These are phyloP conservation scores for Paralagenidium karlingii DNA, from an alignment of 352 stramenopile genomes.

Conservation along the genomic window DNA sequence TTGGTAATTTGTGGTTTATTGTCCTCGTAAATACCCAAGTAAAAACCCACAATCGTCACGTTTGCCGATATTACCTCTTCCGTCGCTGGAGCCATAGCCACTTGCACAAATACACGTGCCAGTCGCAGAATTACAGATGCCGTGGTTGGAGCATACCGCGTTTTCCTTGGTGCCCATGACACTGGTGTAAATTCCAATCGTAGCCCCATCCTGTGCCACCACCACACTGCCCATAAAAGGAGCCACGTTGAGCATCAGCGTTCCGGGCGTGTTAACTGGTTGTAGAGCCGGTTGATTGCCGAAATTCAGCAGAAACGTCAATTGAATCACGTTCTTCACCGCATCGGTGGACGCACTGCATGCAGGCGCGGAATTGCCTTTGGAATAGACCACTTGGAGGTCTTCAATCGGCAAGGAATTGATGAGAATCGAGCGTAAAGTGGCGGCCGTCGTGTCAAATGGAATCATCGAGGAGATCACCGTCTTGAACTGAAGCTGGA, in stretches of 20 bases:
- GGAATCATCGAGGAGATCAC: conserved; percentile 33
- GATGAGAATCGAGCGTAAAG: conserved; percentile 46
- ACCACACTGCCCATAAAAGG: conserved; percentile 7
- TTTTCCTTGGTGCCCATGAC: conserved; percentile 84
- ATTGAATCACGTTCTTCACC: conserved; percentile 26
- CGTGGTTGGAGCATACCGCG: conserved; percentile 77
- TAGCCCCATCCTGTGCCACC: conserved; percentile 22
- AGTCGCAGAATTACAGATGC: conserved; percentile 57
- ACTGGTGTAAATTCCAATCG: conserved; percentile 20
- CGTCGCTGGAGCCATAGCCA: conserved; percentile 49
- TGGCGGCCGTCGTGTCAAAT: conserved; percentile 20
- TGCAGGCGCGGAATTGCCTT: conserved; percentile 12
- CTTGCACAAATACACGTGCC: conserved; percentile 32
- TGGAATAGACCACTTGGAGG: conserved; percentile 26
- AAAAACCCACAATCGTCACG: conserved; percentile 49
- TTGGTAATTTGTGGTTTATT: too few species aligned
- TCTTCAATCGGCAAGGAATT: conserved; percentile 32
- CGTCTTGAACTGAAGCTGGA: conserved; percentile 50
- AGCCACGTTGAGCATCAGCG: conserved; percentile 4
- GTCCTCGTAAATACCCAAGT: too few species aligned
- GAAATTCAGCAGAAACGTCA: conserved; percentile 38
- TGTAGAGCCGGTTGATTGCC: conserved; percentile 30
- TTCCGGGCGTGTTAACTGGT: conserved; percentile 20
- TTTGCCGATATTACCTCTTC: conserved; percentile 32
- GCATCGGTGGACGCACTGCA: conserved; percentile 18